Base-by-base conservation (phyloP, 2,329 filamentous ascomycete genomes). In the Fusarium austroafricanum region DNA sequence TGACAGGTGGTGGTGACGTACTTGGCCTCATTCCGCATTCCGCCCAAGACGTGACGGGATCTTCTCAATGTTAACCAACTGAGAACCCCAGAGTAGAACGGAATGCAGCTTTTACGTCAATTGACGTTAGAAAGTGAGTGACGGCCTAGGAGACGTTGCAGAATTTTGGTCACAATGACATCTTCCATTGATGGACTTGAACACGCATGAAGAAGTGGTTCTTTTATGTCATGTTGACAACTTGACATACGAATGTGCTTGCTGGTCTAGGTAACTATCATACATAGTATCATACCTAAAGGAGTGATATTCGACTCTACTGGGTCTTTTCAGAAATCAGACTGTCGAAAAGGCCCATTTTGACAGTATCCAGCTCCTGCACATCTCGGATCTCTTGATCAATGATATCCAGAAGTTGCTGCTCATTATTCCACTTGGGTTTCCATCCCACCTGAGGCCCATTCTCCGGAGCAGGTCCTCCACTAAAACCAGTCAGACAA, bases 301-400 rank as follows among this genome's bases (percentile, higher is more conserved):
- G 3, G 7, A 5, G 10, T 6, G 17, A 18, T 5, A 9, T 6
- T 10, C 10, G 5, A 14, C 10, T 20, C 37, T 38, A 49, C 20
- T 60, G 3, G 6, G 46, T 35, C 33, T 47, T 35, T 12, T 47
- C 17, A 3, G 43, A 17, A 10, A 63, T 14, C 4, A 63, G 35
- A 21, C 33, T 58, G 14, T 68, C 50, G 5, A 65, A 68, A 15
- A 68, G 54, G 1, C 54, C 47, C 50, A 61, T 52, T 33, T 60
- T 61, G 20, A 65, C 60, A n/a, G 60, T 68, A 17, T 68, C 65
- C 5, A 68, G 14, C 17, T 68, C 42, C 35, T 49, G 35, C 37
- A 65, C 60, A 15, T 64, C 65, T 6, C 37, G 26, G 5, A 68
- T 53, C 33, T 68, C 65, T 3, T 53, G 54, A 12, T 65, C 60